phyloP scores from a whole-genome alignment of 2,329 filamentous ascomycete genomes.

The Blastomyces silverae region DNA sequence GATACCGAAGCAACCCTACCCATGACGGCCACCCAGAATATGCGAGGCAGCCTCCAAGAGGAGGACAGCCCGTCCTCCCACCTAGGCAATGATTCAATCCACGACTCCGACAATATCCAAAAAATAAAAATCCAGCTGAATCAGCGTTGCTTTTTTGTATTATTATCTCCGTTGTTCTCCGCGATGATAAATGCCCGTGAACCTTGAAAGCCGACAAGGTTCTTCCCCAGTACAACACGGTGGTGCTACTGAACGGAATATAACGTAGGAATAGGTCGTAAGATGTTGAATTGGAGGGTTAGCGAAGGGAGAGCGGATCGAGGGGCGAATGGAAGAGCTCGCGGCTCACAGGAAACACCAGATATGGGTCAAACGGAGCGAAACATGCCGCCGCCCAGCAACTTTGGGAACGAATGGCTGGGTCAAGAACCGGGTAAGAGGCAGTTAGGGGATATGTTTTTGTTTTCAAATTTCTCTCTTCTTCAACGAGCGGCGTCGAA shows the following conservation, averaged over 20 bases:
- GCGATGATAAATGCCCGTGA: neutral
- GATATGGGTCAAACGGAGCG: neutral
- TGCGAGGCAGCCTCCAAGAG: constrained; percentile 19
- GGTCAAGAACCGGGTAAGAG: neutral
- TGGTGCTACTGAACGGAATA: neutral
- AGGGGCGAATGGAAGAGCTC: neutral
- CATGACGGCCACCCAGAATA: constrained; percentile 17
- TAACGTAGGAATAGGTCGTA: neutral
- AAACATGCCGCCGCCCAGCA: neutral
- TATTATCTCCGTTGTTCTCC: neutral
- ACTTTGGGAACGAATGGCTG: neutral
- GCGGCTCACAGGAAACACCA: neutral
- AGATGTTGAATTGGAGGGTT: neutral
- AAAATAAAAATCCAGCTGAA: neutral
- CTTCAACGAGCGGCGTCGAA: neutral
- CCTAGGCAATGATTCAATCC: constrained; percentile 13
- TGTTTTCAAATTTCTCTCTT: no score
- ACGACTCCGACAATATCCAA: constrained; percentile 10
- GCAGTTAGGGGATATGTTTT: neutral
- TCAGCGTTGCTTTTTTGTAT: neutral
- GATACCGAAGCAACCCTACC: constrained; percentile 4
- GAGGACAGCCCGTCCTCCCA: constrained; percentile 21
- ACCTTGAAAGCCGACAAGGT: neutral
- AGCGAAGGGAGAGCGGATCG: neutral
- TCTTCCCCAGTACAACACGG: neutral